Conservation (phyloP, 352 stramenopile species). For the Globisporangium lucens region DNA sequence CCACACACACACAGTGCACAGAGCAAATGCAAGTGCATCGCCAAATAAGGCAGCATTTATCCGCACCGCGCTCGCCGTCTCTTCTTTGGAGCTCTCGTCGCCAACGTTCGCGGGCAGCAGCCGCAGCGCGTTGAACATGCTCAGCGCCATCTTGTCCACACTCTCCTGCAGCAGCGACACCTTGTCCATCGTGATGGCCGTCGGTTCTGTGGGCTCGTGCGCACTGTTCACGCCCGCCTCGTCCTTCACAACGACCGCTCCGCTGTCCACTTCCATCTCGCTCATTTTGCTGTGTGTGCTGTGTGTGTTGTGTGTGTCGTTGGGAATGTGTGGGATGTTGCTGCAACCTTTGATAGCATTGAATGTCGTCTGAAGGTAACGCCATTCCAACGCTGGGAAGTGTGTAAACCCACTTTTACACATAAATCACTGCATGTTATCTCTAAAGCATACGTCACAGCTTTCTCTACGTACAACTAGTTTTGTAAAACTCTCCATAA, state of each 20-base stretch:
- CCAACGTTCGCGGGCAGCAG: conserved; percentile 54
- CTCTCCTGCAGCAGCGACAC: conserved; percentile 82
- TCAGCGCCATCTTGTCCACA: conserved; percentile 83
- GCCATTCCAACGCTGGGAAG: background rate
- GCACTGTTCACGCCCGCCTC: background rate
- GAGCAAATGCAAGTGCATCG: background rate
- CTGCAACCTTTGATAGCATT: background rate
- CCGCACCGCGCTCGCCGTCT: conserved; percentile 53
- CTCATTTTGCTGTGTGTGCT: background rate
- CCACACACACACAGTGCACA: background rate
- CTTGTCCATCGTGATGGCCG: conserved; percentile 52
- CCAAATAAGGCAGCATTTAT: background rate
- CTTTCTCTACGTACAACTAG: background rate
- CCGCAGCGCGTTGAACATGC: conserved; percentile 87
- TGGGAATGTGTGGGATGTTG: background rate
- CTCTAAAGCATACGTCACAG: background rate
- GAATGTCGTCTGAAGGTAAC: conserved; percentile 4
- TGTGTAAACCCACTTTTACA: background rate
- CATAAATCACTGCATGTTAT: background rate
- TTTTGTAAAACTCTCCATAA: background rate
- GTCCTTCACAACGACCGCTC: conserved; percentile 9
- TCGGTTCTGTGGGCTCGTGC: conserved; percentile 19
- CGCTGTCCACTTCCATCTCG: conserved; percentile 14
- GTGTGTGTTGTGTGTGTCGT: background rate
- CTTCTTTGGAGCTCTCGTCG: conserved; percentile 46